These are phyloP conservation scores for Amanita rubescens DNA, from an alignment of 768 basidiomycete genomes.

Conservation along the genomic window DNA sequence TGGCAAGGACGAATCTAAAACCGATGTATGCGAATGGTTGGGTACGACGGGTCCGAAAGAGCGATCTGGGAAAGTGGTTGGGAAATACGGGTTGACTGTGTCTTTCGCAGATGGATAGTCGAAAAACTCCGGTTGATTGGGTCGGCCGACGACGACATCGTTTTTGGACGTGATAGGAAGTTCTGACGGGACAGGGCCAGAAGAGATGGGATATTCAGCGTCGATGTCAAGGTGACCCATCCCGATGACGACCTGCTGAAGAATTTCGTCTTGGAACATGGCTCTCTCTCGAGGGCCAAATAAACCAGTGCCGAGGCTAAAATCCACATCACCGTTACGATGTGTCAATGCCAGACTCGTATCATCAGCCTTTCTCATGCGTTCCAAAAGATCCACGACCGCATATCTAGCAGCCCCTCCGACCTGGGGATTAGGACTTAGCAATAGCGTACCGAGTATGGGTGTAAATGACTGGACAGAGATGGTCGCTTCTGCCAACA, in stretches of 20 bases:
- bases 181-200: neutral
- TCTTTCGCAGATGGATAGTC: conserved; percentile 10
- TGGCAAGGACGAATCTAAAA: too few species aligned
- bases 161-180: neutral
- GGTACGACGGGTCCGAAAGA: neutral
- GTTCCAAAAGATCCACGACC: conserved; percentile 69
- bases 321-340: conserved; percentile 24
- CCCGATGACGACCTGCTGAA: conserved; percentile 84
- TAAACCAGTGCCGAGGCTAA: conserved; percentile 28
- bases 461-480: conserved; percentile 87
- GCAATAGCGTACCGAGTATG: conserved; percentile 80
- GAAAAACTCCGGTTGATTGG: neutral
- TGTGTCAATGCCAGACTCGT: conserved; percentile 12
- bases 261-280: conserved; percentile 72
- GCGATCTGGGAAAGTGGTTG: conserved; percentile 18
- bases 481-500: conserved; percentile 39
- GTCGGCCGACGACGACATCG: neutral
- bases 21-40: neutral
- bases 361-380: conserved; percentile 59
- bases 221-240: conserved; percentile 64
- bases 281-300: conserved; percentile 51
- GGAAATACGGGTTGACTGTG: conserved; percentile 48
- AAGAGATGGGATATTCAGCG: conserved; percentile 13
- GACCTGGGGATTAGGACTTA: conserved; percentile 70
- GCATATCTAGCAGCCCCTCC: conserved; percentile 67